phyloP scores from a whole-genome alignment of 345 rosid species.

The Passiflora organensis region DNA sequence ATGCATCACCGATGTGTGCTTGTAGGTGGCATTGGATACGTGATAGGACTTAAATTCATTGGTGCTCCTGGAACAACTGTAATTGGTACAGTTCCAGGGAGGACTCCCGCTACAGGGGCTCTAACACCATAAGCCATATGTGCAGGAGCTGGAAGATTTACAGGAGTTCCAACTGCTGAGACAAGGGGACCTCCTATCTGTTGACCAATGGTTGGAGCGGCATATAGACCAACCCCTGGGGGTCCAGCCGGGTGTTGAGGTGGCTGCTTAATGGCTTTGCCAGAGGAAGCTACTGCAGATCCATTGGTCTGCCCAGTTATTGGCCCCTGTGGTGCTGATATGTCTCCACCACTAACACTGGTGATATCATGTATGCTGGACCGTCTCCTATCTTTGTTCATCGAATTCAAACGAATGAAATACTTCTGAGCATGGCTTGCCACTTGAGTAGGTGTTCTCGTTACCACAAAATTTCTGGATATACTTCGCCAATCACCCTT shows the following conservation, averaged over 20 bases:
- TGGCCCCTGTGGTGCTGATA: conserved; percentile 74
- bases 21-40: conserved; percentile 68
- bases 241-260: conserved; percentile 43
- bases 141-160: conserved; percentile 63
- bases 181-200: conserved; percentile 75
- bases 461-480: conserved; percentile 87
- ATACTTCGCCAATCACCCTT: conserved; percentile 99
- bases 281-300: conserved; percentile 39
- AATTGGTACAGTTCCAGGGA: conserved; percentile 21
- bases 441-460: conserved; percentile 95
- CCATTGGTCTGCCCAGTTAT: conserved; percentile 84
- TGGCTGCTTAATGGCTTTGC: conserved; percentile 56
- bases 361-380: conserved; percentile 97
- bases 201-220: conserved; percentile 71
- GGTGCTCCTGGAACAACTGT: conserved; percentile 70
- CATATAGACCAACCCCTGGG: conserved; percentile 50
- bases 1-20: conserved; percentile 70
- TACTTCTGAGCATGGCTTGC: conserved; percentile 98
- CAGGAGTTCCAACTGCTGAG: conserved; percentile 92
- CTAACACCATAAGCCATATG: conserved; percentile 76
- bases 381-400: conserved; percentile 93
- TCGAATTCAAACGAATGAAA: conserved; percentile 82
- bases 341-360: conserved; percentile 65
- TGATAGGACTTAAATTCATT: conserved; percentile 60
- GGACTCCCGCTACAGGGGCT: conserved; percentile 35